phyloP scores from a whole-genome alignment of 305 asterid genomes.

The Fraxinus sp. region DNA sequence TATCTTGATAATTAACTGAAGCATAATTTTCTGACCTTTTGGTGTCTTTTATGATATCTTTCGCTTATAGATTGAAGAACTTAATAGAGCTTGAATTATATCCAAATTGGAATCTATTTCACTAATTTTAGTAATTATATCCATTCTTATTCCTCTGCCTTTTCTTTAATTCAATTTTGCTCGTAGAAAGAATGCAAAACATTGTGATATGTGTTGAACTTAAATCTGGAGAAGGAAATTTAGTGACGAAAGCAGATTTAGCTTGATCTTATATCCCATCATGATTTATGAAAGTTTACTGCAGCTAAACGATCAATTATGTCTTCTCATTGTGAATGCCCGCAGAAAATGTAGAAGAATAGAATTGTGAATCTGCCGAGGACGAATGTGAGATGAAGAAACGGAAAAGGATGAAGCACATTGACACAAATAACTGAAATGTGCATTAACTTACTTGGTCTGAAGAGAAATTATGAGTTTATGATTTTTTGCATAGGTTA shows the following conservation, averaged over 20 bases:
- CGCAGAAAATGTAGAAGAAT: neutral
- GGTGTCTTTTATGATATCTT: neutral
- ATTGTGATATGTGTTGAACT: neutral
- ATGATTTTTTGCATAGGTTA: neutral
- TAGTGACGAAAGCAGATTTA: neutral
- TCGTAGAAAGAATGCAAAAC: neutral
- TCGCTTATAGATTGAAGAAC: neutral
- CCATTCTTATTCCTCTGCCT: neutral
- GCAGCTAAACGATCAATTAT: neutral
- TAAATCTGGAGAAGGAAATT: neutral
- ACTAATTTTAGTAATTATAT: neutral
- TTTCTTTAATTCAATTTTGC: neutral
- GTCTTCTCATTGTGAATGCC: neutral
- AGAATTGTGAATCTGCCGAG: neutral
- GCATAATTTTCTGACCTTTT: neutral
- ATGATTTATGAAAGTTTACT: neutral
- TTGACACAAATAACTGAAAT: neutral
- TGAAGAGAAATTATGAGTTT: neutral
- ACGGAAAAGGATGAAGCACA: neutral
- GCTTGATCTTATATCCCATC: neutral
- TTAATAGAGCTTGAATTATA: neutral
- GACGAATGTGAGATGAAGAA: neutral
- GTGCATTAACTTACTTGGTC: neutral
- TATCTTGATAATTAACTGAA: neutral
- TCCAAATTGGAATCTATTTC: neutral